Base-by-base conservation (phyloP, 2,329 filamentous ascomycete species). In the Clarireedia hainanense region DNA sequence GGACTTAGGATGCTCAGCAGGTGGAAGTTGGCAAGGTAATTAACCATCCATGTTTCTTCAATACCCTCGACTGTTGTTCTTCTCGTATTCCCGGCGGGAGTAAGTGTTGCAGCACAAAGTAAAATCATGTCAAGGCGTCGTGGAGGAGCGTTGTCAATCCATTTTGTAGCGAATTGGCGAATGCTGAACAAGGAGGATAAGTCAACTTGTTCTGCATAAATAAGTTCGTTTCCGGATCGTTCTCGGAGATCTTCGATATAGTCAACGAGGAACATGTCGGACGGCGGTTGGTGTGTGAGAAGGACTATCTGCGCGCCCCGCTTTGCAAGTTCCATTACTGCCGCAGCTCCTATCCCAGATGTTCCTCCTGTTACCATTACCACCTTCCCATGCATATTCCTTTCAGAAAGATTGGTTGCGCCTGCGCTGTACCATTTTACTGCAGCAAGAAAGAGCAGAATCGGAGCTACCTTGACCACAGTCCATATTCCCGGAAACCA, bases 1-100 rank as follows among this genome's bases (percentile, higher is more conserved):
- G 94, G 94, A 64, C 87, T 94, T 37, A 99, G 77, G 30, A 99
- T 95, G 61, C 88, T 89, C 46, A 99, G 78, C 3, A 99, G 78
- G 68, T 99, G 95, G 73, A 96, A 97, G 71, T 96, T 97, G 60
- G 91, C 87, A 40, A 99, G 79, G 70, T 91, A 99, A 69, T 99
- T 99, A 64, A 97, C 78, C 74, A 91, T 90, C 91, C 91, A 97
- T 58, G 88, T 92, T 62, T 86, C 80, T 68, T 97, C 92, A 14
- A 97, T 75, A 0, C 90, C 91, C 67, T 96, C 91, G 5, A 77
- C 73, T 0, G 91, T 95, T 61, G 80, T 74, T 1, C 71, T 74
- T 27, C 80, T 75, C 61, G 76, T 73, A 5, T 79, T 77, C 1
- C 84, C 88, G 10, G 80, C 80, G 2, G 89, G 85, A 4, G 86